Conservation (phyloP, 2,329 filamentous ascomycete species). For the Xylariales sp. region DNA sequence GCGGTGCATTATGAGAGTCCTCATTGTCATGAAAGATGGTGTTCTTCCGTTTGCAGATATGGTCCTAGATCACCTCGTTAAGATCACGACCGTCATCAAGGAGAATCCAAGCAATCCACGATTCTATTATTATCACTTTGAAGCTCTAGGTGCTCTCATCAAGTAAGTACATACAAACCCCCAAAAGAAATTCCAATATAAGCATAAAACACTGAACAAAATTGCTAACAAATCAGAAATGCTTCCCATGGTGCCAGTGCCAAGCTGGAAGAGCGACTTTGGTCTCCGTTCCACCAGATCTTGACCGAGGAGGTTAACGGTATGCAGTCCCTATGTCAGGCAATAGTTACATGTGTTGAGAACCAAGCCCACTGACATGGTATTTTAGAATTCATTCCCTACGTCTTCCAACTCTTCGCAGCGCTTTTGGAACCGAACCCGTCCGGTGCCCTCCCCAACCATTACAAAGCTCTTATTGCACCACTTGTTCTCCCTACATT, state of each 20-base stretch:
- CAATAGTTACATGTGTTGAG: too few species aligned
- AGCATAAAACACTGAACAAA: too few species aligned
- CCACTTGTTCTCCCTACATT: slow-evolving; percentile 76
- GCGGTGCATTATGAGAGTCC: slow-evolving; percentile 96
- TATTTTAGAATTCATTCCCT: slow-evolving; percentile 87
- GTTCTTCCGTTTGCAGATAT: slow-evolving; percentile 69
- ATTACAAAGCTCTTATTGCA: slow-evolving; percentile 74
- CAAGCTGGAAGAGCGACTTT: slow-evolving; percentile 75
- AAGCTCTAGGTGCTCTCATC: slow-evolving; percentile 86
- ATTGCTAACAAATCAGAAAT: slow-evolving; percentile 41
- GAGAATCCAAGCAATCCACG: slow-evolving; percentile 94
- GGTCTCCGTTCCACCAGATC: slow-evolving; percentile 76
- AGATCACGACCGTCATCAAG: slow-evolving; percentile 87
- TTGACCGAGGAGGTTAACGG: slow-evolving; percentile 78
- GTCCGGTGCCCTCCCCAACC: slow-evolving; percentile 69
- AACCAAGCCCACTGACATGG: too few species aligned
- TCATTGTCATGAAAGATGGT: slow-evolving; percentile 88
- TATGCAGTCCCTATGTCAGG: too few species aligned
- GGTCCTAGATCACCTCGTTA: slow-evolving; percentile 79
- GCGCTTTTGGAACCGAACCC: slow-evolving; percentile 86
- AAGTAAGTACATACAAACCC: slow-evolving; percentile 38
- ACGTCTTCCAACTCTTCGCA: slow-evolving; percentile 92
- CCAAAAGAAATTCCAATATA: slow-evolving; percentile 2
- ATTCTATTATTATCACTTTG: slow-evolving; percentile 99
- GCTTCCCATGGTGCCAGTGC: slow-evolving; percentile 61